Evolutionary conservation across 2,329 filamentous ascomycete species (phyloP), one percentile per base, ranked within the genome.

Genomic region (Diaporthe sp.): DNA sequence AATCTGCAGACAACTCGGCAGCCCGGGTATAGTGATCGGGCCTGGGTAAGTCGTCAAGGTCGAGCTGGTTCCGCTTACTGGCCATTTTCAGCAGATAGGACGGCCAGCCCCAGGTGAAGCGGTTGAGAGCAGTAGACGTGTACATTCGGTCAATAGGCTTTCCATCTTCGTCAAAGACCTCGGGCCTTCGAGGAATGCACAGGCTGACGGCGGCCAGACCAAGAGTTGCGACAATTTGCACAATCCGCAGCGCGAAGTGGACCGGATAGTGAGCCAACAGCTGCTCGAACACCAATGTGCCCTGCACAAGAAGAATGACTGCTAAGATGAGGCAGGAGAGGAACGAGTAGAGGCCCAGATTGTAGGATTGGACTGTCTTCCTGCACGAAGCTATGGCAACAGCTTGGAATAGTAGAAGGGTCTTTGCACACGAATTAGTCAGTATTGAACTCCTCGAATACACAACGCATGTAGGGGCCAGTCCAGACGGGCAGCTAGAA

Each of bases 61-160:
- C 89, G 3, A 95, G 86, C 37, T 89, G 88, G 61, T 89, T 89
- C 79, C 92, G 92, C 78, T 88, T 86, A 2, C 84, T 82, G 2
- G 92, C 91, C 31, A 88, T 82, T 1, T 82, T 79, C 19, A 96
- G 86, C 0, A 95, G 79, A 3, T 84, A 81, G 1, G 81, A 83
- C 2, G 89, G 87, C 94, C 94, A 96, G 67, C 86, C 84, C 84
- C 92, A 96, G 9, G 90, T 94, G 79, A 91, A 91, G 69, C 91
- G 89, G 69, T 84, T 88, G 65, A 93, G 85, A 1, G 91, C 89
- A 2, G 92, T 92, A 4, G 86, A 87, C 0, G 92, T 93, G 79
- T 87, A 88, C 83, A 93, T 88, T 22, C 86, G 85, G 80, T 96
- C 94, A 44, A 96, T 92, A 4, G 87, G 81, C 62, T 87, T 85